These are phyloP conservation scores for Oleoguttula mirabilis DNA, from an alignment of 495 filamentous ascomycete species.

Conservation along the genomic window DNA sequence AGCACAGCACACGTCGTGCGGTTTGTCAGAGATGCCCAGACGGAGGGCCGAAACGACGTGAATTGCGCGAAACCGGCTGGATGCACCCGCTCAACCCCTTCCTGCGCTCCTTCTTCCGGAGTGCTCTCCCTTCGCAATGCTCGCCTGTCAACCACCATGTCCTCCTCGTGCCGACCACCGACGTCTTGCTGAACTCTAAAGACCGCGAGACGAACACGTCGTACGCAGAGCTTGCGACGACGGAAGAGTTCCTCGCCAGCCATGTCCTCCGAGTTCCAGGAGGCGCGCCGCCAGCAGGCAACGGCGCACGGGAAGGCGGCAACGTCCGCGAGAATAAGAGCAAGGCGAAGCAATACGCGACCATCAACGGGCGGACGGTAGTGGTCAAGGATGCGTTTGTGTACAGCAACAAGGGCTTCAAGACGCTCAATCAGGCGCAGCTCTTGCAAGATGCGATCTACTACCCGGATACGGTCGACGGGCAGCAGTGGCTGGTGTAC, in stretches of 20 bases:
- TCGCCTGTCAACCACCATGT: constrained; percentile 84
- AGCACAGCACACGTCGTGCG: too few relatives aligned
- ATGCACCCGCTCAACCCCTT: constrained; percentile 95
- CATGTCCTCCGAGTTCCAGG: constrained; percentile 83
- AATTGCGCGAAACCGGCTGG: too few relatives aligned
- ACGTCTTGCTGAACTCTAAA: constrained; percentile 75
- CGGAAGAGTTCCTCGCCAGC: constrained; percentile 91
- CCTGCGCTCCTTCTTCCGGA: constrained; percentile 95
- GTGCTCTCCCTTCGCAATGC: constrained; percentile 85
- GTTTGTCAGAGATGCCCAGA: too few relatives aligned
- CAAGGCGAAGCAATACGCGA: constrained; percentile 87
- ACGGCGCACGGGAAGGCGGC: constrained; percentile 44
- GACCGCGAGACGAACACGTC: constrained; percentile 72
- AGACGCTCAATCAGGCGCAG: constrained; percentile 78
- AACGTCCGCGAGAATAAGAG: constrained; percentile 81
- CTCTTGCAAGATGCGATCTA: constrained; percentile 76
- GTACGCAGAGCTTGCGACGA: constrained; percentile 68
- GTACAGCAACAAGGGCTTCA: constrained; percentile 97
- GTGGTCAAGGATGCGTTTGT: constrained; percentile 89
- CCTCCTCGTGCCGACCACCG: constrained; percentile 85
- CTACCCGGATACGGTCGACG: constrained; percentile 70
- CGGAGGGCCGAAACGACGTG: too few relatives aligned
- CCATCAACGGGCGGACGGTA: constrained; percentile 83
- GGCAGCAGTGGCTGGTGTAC: constrained; percentile 89
- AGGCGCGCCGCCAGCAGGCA: constrained; percentile 40